Evolutionary conservation across 352 stramenopile species (phyloP).

Genomic region (Phytophthora melonis): DNA sequence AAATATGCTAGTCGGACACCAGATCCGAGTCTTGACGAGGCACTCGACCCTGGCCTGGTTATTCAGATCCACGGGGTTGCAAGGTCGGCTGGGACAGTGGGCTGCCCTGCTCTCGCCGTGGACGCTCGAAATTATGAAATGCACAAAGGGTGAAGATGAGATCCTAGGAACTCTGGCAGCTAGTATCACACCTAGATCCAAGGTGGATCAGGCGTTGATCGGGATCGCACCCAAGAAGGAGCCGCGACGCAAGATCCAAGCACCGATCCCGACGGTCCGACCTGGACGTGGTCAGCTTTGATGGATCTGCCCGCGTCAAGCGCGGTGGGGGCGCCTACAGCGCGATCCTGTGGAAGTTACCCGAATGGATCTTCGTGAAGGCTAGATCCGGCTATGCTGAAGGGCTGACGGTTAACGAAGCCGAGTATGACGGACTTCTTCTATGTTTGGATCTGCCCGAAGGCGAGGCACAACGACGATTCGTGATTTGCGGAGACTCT

Average conservation of each 20-base stretch:
- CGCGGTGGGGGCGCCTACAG: not conserved
- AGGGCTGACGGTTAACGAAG: not conserved
- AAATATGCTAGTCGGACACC: not conserved
- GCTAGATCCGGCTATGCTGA: not conserved
- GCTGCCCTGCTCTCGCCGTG: not conserved
- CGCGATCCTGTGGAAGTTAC: slow-evolving; percentile 7
- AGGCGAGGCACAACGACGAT: not conserved
- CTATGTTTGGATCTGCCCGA: slow-evolving; percentile 1
- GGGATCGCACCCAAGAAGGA: not conserved
- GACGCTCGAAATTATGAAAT: not conserved
- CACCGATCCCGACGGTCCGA: not conserved
- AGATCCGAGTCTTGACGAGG: slow-evolving; percentile 1
- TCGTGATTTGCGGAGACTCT: slow-evolving; percentile 6
- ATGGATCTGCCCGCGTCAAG: slow-evolving; percentile 8
- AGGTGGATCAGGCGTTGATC: not conserved
- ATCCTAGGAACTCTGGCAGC: not conserved
- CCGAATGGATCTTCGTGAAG: not conserved
- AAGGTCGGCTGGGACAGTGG: slow-evolving; percentile 4
- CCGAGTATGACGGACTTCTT: not conserved
- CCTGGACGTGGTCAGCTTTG: not conserved
- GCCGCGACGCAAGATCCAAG: not conserved
- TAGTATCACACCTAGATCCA: not conserved
- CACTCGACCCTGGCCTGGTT: slow-evolving; percentile 10
- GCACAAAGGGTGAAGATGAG: not conserved
- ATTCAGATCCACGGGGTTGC: not conserved